These are phyloP conservation scores for Geotrichum ghanense DNA, from an alignment of 805 yeast species.

Conservation along the genomic window DNA sequence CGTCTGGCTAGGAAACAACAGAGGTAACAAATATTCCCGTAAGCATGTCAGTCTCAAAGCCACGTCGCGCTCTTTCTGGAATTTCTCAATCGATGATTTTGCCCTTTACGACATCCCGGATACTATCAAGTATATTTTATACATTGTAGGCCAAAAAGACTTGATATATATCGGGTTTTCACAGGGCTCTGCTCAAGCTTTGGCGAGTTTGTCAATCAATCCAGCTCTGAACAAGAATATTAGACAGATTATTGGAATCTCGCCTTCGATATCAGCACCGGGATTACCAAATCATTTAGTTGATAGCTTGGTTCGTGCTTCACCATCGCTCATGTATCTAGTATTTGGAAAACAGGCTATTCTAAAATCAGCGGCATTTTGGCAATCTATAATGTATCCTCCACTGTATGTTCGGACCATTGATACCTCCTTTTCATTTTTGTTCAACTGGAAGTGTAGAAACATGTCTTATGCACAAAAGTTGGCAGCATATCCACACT, in stretches of 20 bases:
- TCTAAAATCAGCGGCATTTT: constrained; percentile 63
- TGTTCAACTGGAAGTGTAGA: constrained; percentile 70
- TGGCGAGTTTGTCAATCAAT: constrained; percentile 63
- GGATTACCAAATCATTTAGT: constrained; percentile 69
- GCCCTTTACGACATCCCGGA: constrained; percentile 86
- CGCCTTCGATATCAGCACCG: constrained; percentile 91
- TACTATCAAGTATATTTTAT: constrained; percentile 60
- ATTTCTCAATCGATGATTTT: constrained; percentile 83
- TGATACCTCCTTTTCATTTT: constrained; percentile 51
- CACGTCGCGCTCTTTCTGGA: constrained; percentile 59
- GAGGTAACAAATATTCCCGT: constrained; percentile 87
- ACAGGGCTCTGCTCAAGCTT: constrained; percentile 90
- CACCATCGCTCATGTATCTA: constrained; percentile 59
- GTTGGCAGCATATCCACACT: constrained; percentile 65
- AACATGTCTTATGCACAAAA: constrained; percentile 71
- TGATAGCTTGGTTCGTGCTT: constrained; percentile 61
- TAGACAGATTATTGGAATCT: constrained; percentile 60
- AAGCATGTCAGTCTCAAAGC: constrained; percentile 47
- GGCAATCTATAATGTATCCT: constrained; percentile 69
- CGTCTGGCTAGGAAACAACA: constrained; percentile 88
- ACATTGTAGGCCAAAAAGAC: constrained; percentile 31
- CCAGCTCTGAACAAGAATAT: constrained; percentile 48
- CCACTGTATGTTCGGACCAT: constrained; percentile 62
- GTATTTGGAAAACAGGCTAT: constrained; percentile 67
- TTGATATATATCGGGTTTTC: constrained; percentile 78